A percentile compares a stretch with the other conserved stretches of the same genome.
These are phyloP conservation scores for Claviceps fusiformis DNA, from an alignment of 2,329 filamentous ascomycete species.

Conservation along the genomic window DNA sequence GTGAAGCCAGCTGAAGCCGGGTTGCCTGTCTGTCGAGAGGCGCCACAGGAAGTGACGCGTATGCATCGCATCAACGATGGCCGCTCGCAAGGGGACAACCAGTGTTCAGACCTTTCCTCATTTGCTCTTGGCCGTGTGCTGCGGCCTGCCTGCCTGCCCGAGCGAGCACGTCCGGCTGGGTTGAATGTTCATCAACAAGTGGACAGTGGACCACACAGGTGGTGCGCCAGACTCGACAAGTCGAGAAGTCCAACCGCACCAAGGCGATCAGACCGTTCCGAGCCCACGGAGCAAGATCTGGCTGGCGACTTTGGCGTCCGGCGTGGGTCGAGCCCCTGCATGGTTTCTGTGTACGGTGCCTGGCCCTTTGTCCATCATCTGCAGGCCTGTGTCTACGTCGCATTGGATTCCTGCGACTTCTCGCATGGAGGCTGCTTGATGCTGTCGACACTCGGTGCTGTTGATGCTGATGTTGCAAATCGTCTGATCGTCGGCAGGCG, in stretches of 20 bases:
- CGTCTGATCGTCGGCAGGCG: background rate
- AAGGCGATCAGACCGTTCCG: background rate
- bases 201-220: background rate
- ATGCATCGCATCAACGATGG: background rate
- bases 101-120: no score
- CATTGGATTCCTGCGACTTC: background rate
- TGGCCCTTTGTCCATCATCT: no score
- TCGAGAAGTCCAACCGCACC: background rate
- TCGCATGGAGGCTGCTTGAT: background rate
- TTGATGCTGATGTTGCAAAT: background rate
- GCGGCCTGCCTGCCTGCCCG: no score
- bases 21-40: background rate
- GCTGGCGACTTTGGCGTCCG: background rate
- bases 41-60: background rate
- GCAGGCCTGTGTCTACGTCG: no score
- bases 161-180: no score
- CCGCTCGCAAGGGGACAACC: background rate
- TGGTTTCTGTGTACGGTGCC: background rate
- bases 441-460: no score
- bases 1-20: background rate
- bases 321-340: background rate
- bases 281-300: background rate
- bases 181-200: background rate
- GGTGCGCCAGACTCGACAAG: background rate
- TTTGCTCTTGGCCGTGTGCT: no score